These are phyloP conservation scores for Suillus brevipes DNA, from an alignment of 768 basidiomycete genomes.

Conservation along the genomic window DNA sequence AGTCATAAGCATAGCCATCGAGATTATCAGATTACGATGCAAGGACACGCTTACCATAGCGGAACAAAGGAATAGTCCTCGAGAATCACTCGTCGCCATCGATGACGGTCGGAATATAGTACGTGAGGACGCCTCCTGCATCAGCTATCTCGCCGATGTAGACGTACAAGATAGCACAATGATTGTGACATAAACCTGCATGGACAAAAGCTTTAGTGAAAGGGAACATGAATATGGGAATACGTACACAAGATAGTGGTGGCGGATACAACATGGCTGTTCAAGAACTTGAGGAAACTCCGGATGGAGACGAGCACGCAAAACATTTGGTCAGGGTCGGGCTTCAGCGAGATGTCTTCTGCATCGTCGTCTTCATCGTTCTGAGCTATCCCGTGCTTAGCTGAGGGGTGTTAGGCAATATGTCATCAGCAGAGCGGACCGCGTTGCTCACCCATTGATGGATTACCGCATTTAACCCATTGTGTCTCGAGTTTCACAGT, in stretches of 20 bases:
- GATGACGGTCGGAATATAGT: constrained; percentile 80
- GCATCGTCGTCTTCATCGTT: constrained; percentile 30
- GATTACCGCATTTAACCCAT: constrained; percentile 74
- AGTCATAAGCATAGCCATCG: background rate
- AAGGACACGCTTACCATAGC: background rate
- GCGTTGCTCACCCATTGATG: constrained; percentile 45
- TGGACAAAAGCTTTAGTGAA: background rate
- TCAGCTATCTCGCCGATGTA: constrained; percentile 82
- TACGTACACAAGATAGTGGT: constrained; percentile 82
- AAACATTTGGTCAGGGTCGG: constrained; percentile 59
- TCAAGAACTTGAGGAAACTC: constrained; percentile 81
- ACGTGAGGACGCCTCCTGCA: constrained; percentile 83
- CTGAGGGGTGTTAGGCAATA: background rate
- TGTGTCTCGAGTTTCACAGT: constrained; percentile 76
- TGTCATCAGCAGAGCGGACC: background rate
- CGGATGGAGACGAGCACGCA: constrained; percentile 68
- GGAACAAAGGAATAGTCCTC: background rate
- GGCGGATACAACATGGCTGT: constrained; percentile 75
- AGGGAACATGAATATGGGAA: background rate
- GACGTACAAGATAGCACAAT: constrained; percentile 86
- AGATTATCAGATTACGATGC: background rate
- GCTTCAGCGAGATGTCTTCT: constrained; percentile 34
- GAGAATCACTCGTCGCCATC: constrained; percentile 44
- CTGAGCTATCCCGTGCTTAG: constrained; percentile 20
- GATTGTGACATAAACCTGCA: constrained; percentile 75